phyloP scores from a whole-genome alignment of 371 early-diverging fungal species.

The Lichtheimia corymbifera region DNA sequence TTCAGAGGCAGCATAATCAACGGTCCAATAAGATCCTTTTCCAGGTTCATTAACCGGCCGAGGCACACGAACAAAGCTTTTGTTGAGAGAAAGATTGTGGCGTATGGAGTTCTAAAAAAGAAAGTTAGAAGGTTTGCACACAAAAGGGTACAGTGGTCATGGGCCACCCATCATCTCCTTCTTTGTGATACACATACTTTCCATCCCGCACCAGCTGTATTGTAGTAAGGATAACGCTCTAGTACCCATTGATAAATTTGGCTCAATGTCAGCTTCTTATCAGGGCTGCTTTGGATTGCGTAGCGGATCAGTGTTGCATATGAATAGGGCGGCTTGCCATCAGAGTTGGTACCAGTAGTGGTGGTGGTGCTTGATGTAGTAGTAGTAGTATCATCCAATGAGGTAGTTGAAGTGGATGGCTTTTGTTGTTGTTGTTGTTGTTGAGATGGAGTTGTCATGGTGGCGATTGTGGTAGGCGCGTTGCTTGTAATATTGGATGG shows the following conservation, averaged over 20 bases:
- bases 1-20: constrained; percentile 54
- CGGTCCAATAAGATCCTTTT: constrained; percentile 96
- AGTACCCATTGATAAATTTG: constrained; percentile 89
- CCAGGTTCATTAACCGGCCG: constrained; percentile 90
- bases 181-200: constrained; percentile 49
- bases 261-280: constrained; percentile 74
- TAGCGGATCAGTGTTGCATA: constrained; percentile 86
- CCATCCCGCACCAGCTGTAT: constrained; percentile 74
- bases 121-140: not conserved
- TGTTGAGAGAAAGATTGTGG: constrained; percentile 97
- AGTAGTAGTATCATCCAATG: not conserved
- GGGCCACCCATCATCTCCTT: too few species aligned
- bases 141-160: not conserved
- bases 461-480: not conserved
- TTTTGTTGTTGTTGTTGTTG: not conserved
- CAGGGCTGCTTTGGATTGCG: constrained; percentile 74
- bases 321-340: constrained; percentile 76
- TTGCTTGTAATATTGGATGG: constrained; percentile 2
- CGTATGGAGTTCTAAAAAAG: constrained; percentile 89
- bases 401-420: not conserved
- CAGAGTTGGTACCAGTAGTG: not conserved
- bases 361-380: not conserved
- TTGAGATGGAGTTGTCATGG: not conserved
- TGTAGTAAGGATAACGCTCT: constrained; percentile 73
- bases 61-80: constrained; percentile 89